These are phyloP conservation scores for Alectoria sarmentosa DNA, from an alignment of 495 filamentous ascomycete species.

Conservation along the genomic window DNA sequence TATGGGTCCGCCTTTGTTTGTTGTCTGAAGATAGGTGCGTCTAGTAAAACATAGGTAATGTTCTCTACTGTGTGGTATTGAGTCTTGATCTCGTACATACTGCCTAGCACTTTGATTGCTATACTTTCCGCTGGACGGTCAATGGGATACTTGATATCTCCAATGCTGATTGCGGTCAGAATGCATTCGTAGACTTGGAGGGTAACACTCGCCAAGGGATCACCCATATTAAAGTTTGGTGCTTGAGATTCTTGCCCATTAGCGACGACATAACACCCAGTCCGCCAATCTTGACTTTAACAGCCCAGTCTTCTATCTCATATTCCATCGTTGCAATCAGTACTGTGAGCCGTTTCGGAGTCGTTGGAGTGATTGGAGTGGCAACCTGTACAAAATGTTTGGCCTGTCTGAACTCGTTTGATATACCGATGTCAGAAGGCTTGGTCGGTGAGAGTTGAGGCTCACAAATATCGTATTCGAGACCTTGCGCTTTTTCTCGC, in stretches of 20 bases:
- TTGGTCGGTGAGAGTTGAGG: conserved; percentile 42
- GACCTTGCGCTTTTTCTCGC: too few species aligned
- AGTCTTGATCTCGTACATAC: conserved; percentile 35
- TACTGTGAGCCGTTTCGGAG: conserved; percentile 28
- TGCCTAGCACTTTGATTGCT: conserved; percentile 39
- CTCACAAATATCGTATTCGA: conserved; percentile 22
- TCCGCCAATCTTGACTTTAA: conserved; percentile 46
- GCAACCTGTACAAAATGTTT: conserved; percentile 11
- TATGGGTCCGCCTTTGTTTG: conserved; percentile 42
- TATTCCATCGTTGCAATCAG: conserved; percentile 48
- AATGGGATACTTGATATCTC: conserved; percentile 41
- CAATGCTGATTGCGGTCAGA: conserved; percentile 59
- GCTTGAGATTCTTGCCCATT: conserved; percentile 43
- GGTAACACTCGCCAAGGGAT: conserved; percentile 41
- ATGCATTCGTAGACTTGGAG: too few species aligned
- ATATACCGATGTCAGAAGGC: conserved; percentile 1
- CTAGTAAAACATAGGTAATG: conserved; percentile 44
- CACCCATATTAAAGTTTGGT: conserved; percentile 46
- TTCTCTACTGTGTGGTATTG: conserved; percentile 43
- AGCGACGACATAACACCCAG: conserved; percentile 46
- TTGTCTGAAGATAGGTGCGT: conserved; percentile 41
- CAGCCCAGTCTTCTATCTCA: conserved; percentile 44
- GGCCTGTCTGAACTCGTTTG: conserved; percentile 1
- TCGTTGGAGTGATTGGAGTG: conserved; percentile 15
- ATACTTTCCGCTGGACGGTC: conserved; percentile 38